phyloP scores from a whole-genome alignment of 441 rosid genomes.

The Corymbia calophylla region DNA sequence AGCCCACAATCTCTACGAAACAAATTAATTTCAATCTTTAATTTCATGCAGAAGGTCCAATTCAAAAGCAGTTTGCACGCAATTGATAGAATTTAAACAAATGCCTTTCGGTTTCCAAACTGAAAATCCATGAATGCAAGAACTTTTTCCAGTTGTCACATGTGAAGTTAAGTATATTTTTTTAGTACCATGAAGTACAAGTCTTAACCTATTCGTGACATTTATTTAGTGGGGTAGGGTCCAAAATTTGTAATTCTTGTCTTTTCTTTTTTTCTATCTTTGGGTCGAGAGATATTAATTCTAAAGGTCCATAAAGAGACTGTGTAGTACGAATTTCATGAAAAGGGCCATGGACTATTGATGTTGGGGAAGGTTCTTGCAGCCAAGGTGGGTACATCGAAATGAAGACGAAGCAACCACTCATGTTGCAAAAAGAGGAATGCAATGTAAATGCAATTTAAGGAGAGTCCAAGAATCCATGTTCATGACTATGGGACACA shows the following conservation, averaged over 20 bases:
- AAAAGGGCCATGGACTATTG: neutral
- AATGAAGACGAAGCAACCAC: neutral
- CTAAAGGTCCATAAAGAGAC: neutral
- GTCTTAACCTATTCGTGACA: neutral
- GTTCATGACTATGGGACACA: neutral
- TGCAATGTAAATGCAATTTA: neutral
- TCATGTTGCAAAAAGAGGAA: neutral
- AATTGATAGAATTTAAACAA: neutral
- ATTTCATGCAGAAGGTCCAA: fast-evolving
- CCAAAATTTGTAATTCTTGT: neutral
- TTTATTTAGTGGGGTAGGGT: neutral
- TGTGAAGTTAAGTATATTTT: neutral
- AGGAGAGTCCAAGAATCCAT: neutral
- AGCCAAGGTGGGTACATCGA: neutral
- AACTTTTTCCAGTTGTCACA: neutral
- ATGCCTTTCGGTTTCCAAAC: fast-evolving
- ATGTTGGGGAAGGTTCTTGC: neutral
- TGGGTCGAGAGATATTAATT: neutral
- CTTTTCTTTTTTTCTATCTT: neutral
- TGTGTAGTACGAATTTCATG: neutral
- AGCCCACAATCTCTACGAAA: neutral
- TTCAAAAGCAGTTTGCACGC: neutral
- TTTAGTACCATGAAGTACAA: neutral
- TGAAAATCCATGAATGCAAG: neutral
- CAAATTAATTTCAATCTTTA: fast-evolving